Conservation (phyloP, 257 asterid genomes). For the Przewalskia tangutica region DNA sequence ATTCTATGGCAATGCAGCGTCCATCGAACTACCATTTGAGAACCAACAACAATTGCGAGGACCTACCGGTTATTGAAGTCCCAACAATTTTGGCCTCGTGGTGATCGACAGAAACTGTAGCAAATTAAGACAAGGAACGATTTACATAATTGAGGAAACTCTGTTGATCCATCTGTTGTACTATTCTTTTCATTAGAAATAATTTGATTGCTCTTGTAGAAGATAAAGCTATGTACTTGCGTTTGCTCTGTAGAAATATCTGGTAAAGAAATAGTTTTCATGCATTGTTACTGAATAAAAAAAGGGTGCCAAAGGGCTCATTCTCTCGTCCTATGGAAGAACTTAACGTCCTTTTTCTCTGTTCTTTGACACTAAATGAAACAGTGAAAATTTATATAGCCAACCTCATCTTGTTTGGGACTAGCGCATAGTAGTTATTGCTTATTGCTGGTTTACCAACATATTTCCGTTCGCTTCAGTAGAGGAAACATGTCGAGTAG, state of each 20-base stretch:
- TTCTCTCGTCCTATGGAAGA: neutral
- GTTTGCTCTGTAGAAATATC: neutral
- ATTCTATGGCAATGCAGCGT: slow-evolving; percentile 81
- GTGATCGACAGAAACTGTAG: neutral
- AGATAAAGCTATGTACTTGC: neutral
- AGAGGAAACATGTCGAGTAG: neutral
- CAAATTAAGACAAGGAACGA: neutral
- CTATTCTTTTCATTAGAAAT: neutral
- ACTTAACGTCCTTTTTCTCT: neutral
- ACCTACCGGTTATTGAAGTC: slow-evolving; percentile 15
- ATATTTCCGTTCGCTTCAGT: neutral
- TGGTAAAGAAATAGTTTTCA: neutral
- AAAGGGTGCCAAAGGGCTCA: neutral
- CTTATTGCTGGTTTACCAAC: neutral
- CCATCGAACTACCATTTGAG: slow-evolving; percentile 72
- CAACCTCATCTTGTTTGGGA: neutral
- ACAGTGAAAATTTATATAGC: neutral
- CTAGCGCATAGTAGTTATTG: neutral
- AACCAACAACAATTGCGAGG: slow-evolving; percentile 42
- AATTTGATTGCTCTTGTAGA: neutral
- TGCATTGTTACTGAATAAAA: neutral
- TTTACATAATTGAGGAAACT: neutral
- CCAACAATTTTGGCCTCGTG: neutral
- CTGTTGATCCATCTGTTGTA: neutral
- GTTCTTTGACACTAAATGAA: neutral